Conservation (phyloP, 1,284 basidiomycete species). For the Malassezia japonica region DNA sequence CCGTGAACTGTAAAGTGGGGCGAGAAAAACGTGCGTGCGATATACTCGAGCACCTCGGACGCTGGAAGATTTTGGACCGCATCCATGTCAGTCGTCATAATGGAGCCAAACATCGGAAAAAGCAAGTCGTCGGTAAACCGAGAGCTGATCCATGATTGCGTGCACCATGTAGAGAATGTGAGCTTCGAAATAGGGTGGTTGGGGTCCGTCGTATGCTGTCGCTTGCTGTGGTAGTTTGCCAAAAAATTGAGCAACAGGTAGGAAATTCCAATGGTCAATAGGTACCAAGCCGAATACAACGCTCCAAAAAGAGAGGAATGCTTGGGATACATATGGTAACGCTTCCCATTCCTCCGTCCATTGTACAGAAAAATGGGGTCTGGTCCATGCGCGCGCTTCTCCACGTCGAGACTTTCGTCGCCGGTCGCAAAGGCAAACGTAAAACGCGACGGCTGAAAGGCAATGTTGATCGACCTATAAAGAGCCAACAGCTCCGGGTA, state of each 20-base stretch:
- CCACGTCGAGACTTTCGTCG: not conserved
- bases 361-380: slow-evolving; percentile 2
- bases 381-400: not conserved
- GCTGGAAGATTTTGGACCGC: slow-evolving; percentile 29
- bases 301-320: too few relatives aligned
- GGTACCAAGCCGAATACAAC: not conserved
- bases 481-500: slow-evolving; percentile 37
- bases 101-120: slow-evolving; percentile 32
- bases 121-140: slow-evolving; percentile 27
- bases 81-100: slow-evolving; percentile 30
- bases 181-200: slow-evolving; percentile 19
- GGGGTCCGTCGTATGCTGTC: slow-evolving; percentile 26
- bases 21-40: slow-evolving; percentile 34
- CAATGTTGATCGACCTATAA: slow-evolving; percentile 29
- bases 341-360: not conserved
- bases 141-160: slow-evolving; percentile 10
- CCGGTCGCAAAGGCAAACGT: slow-evolving; percentile 31
- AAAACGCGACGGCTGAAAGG: slow-evolving; percentile 25
- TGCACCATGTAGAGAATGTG: slow-evolving; percentile 18
- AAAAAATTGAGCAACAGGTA: slow-evolving; percentile 33
- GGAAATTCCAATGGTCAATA: slow-evolving; percentile 19
- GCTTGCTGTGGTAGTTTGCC: slow-evolving; percentile 25
- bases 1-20: slow-evolving; percentile 38
- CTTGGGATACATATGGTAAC: slow-evolving; percentile 10
- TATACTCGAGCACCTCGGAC: slow-evolving; percentile 40